Conservation (phyloP, 2,329 filamentous ascomycete species). For the Apiospora arundinis region DNA sequence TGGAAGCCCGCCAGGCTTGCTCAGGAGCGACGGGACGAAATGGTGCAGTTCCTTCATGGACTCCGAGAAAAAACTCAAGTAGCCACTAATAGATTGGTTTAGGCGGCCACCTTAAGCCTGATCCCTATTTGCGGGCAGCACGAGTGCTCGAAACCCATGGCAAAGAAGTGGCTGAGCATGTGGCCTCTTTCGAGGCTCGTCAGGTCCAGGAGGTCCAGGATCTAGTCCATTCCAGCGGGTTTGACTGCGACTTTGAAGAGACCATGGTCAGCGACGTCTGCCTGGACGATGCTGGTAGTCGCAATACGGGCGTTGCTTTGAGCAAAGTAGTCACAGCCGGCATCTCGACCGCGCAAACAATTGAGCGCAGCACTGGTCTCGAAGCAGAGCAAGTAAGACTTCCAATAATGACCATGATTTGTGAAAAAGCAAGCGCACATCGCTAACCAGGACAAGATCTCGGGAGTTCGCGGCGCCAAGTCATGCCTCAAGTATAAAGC, state of each 20-base stretch:
- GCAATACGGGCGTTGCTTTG: conserved; percentile 7
- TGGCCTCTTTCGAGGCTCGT: conserved; percentile 22
- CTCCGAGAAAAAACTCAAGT: no score
- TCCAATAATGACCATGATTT: background rate
- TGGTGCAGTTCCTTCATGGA: no score
- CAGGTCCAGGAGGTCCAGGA: conserved; percentile 20
- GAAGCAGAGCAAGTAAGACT: conserved; percentile 5
- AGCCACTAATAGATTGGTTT: no score
- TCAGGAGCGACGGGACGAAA: conserved; percentile 25
- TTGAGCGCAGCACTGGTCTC: conserved; percentile 20
- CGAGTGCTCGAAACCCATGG: conserved; percentile 14
- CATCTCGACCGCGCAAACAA: background rate
- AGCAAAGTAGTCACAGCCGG: conserved; percentile 1
- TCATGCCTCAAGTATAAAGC: conserved; percentile 19
- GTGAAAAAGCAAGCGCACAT: background rate
- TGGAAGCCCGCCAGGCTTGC: conserved; percentile 25
- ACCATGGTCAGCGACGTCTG: conserved; percentile 23
- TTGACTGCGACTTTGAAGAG: conserved; percentile 26
- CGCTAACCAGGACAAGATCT: conserved; percentile 20
- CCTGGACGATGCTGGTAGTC: conserved; percentile 21
- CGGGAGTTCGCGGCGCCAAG: conserved; percentile 24
- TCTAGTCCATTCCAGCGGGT: conserved; percentile 4
- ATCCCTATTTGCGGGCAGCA: conserved; percentile 17
- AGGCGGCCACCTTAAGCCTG: conserved; percentile 26
- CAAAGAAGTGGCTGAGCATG: conserved; percentile 21